Evolutionary conservation across 2,329 filamentous ascomycete genomes (phyloP).

Genomic region (Sporothrix brunneoviolacea): DNA sequence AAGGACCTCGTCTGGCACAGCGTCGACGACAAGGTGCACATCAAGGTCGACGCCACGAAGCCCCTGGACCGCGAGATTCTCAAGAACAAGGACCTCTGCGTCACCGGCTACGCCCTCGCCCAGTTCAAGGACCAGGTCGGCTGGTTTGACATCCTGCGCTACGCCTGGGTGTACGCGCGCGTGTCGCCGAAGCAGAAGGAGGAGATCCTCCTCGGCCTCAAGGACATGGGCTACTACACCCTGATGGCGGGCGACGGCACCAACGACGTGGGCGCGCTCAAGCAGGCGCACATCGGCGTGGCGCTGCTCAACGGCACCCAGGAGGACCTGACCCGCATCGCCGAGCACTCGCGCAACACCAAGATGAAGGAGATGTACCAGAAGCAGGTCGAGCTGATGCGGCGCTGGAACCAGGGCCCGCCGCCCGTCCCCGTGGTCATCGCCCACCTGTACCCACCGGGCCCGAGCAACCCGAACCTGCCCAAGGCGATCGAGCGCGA

Average conservation of each 20-base stretch:
- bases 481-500: constrained; percentile 86
- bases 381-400: constrained; percentile 88
- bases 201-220: constrained; percentile 91
- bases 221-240: constrained; percentile 95
- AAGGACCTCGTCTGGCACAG: constrained; percentile 88
- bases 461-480: constrained; percentile 87
- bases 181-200: constrained; percentile 99
- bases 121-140: constrained; percentile 79
- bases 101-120: constrained; percentile 87
- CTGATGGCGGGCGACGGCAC: constrained; percentile 98
- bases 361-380: constrained; percentile 99
- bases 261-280: constrained; percentile 94
- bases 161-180: constrained; percentile 96
- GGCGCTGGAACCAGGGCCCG: constrained; percentile 84
- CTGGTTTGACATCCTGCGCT: constrained; percentile 69
- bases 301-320: constrained; percentile 91
- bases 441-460: constrained; percentile 88
- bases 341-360: constrained; percentile 85
- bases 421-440: constrained; percentile 92
- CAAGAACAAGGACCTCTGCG: constrained; percentile 81
- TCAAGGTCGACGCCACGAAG: constrained; percentile 76
- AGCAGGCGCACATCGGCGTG: constrained; percentile 96
- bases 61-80: constrained; percentile 76
- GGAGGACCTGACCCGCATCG: constrained; percentile 84
- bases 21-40: constrained; percentile 81